A percentile compares a stretch with the other conserved stretches of the same genome.
Evolutionary conservation across 1,139 yeast species (phyloP).

Genomic region (Ogataea hybrid): DNA sequence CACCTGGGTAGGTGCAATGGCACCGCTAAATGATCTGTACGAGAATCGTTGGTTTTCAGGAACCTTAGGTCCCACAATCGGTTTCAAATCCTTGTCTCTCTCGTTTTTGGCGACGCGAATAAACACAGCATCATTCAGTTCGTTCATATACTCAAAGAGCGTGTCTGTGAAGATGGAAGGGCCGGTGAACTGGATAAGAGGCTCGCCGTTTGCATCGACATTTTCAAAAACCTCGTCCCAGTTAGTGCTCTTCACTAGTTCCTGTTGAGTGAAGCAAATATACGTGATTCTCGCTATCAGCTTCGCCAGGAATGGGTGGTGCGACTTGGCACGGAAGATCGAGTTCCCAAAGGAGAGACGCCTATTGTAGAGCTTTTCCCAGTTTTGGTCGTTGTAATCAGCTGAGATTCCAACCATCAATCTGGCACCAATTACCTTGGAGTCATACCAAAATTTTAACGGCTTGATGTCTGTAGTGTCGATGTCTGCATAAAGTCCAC

Average conservation of each 20-base stretch:
- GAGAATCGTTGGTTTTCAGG: constrained; percentile 23
- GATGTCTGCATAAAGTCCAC: constrained; percentile 76
- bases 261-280: constrained; percentile 24
- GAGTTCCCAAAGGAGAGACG: constrained; percentile 25
- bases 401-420: constrained; percentile 24
- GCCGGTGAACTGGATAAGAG: constrained; percentile 26
- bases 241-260: constrained; percentile 17
- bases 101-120: constrained; percentile 26
- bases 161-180: constrained; percentile 27
- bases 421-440: constrained; percentile 20
- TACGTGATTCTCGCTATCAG: constrained; percentile 26
- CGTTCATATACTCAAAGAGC: constrained; percentile 24
- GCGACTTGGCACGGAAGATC: constrained; percentile 27
- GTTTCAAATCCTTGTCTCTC: constrained; percentile 21
- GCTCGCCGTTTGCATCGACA: constrained; percentile 28
- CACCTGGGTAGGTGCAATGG: constrained; percentile 28
- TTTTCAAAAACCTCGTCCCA: constrained; percentile 26
- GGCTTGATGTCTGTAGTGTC: constrained; percentile 60
- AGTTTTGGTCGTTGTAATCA: constrained; percentile 26
- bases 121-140: constrained; percentile 20
- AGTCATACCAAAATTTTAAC: constrained; percentile 41
- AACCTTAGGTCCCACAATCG: constrained; percentile 27
- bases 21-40: constrained; percentile 25
- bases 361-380: constrained; percentile 28
- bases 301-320: constrained; percentile 29